Evolutionary conservation across 768 basidiomycete genomes (phyloP).

Genomic region (Hortiboletus campestris): DNA sequence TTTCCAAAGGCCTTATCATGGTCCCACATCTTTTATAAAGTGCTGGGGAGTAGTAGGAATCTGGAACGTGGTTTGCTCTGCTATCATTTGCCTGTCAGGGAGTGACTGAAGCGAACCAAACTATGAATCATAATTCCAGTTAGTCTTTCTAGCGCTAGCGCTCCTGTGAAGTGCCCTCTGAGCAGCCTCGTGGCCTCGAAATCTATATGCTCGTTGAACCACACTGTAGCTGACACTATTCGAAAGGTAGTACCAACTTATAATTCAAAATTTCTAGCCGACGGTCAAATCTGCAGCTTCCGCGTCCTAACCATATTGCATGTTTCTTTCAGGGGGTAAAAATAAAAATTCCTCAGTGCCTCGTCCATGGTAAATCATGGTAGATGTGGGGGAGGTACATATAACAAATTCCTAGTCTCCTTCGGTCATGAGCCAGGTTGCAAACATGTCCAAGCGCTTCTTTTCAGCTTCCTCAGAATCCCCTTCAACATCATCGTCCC

Average conservation of each 20-base stretch:
- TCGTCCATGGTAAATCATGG: not conserved
- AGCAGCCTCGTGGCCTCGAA: too few relatives aligned
- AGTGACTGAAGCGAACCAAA: not conserved
- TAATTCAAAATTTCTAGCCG: not conserved
- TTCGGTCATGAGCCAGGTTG: slow-evolving; percentile 81
- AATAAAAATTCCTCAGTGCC: not conserved
- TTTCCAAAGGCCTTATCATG: not conserved
- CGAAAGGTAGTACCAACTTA: not conserved
- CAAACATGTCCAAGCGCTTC: slow-evolving; percentile 84
- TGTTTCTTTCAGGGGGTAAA: not conserved
- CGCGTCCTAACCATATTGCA: not conserved
- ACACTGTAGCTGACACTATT: not conserved
- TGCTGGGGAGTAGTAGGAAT: not conserved
- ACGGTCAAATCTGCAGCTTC: not conserved
- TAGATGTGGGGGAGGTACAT: slow-evolving; percentile 4
- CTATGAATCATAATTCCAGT: not conserved
- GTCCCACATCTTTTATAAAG: too few relatives aligned
- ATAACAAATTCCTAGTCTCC: slow-evolving; percentile 47
- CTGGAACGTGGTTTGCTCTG: too few relatives aligned
- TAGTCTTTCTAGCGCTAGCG: too few relatives aligned
- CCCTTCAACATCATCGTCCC: slow-evolving; percentile 57
- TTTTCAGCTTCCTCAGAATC: slow-evolving; percentile 76
- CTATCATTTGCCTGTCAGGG: not conserved
- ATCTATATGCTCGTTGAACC: too few relatives aligned
- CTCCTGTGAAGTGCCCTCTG: not conserved